phyloP scores from a whole-genome alignment of 2,329 filamentous ascomycete species.

The Alternaria tenuissima region DNA sequence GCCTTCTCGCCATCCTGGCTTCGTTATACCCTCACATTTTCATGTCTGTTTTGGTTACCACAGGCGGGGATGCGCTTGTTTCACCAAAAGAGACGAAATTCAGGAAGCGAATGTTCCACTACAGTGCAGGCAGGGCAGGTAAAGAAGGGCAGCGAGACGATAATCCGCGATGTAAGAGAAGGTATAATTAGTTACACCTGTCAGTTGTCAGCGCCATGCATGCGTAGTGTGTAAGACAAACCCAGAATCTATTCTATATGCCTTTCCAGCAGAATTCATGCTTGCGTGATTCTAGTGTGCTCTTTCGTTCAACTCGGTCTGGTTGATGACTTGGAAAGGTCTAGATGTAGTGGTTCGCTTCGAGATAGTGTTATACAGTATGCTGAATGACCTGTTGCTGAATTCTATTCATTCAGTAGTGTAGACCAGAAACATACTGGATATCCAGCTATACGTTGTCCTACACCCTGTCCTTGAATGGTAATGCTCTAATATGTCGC shows the following conservation, averaged over 20 bases:
- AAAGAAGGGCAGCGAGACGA: slow-evolving; percentile 26
- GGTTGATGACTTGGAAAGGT: background rate
- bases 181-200: slow-evolving; percentile 3
- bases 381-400: background rate
- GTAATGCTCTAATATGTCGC: background rate
- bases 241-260: background rate
- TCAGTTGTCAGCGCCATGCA: slow-evolving; percentile 10
- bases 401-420: background rate
- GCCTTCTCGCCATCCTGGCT: background rate
- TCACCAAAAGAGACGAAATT: slow-evolving; percentile 12
- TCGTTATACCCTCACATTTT: background rate
- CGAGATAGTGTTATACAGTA: background rate
- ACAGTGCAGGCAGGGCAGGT: slow-evolving; percentile 21
- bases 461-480: too few relatives aligned
- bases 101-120: slow-evolving; percentile 21
- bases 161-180: slow-evolving; percentile 10
- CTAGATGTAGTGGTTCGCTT: background rate
- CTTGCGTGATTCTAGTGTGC: background rate
- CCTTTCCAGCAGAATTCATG: background rate
- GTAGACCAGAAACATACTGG: background rate
- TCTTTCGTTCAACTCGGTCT: background rate
- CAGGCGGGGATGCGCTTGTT: slow-evolving; percentile 14
- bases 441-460: background rate
- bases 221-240: background rate
- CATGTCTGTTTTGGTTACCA: slow-evolving; percentile 29